A percentile compares a stretch with the other conserved stretches of the same genome.
Conservation (phyloP, 2,329 filamentous ascomycete species). For the Bipolaris bicolor region DNA sequence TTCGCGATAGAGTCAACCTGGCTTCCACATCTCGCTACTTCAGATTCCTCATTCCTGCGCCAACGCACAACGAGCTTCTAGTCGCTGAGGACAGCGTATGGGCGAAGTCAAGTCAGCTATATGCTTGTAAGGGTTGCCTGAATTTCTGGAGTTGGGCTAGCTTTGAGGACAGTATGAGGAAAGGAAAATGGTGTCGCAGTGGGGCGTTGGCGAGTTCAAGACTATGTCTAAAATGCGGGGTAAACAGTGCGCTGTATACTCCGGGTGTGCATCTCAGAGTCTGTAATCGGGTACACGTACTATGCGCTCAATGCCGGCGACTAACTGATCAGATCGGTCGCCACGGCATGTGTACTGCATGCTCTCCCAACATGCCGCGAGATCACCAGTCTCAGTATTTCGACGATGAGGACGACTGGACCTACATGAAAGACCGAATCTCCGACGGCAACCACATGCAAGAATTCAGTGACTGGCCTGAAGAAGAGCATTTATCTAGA, state of each 20-base stretch:
- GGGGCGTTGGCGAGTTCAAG: conserved; percentile 29
- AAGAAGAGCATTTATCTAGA: conserved; percentile 14
- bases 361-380: conserved; percentile 14
- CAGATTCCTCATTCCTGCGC: conserved; percentile 24
- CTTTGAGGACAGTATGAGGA: conserved; percentile 41
- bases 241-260: conserved; percentile 26
- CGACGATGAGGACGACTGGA: conserved; percentile 22
- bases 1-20: conserved; percentile 29
- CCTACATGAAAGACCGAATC: conserved; percentile 13
- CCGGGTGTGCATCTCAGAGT: conserved; percentile 29
- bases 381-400: conserved; percentile 5
- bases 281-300: conserved; percentile 25
- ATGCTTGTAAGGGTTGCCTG: conserved; percentile 31
- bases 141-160: conserved; percentile 25
- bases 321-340: conserved; percentile 26
- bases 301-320: conserved; percentile 25
- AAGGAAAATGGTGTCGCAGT: conserved; percentile 34
- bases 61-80: conserved; percentile 28
- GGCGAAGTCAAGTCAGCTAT: conserved; percentile 28
- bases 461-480: conserved; percentile 25
- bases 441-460: conserved; percentile 20
- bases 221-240: conserved; percentile 38
- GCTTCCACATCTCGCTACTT: conserved; percentile 28
- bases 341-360: conserved; percentile 22
- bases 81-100: conserved; percentile 29